Evolutionary conservation across 805 yeast species (phyloP), one percentile per base, ranked within the genome.

Genomic region (Candida ipomoeae): DNA sequence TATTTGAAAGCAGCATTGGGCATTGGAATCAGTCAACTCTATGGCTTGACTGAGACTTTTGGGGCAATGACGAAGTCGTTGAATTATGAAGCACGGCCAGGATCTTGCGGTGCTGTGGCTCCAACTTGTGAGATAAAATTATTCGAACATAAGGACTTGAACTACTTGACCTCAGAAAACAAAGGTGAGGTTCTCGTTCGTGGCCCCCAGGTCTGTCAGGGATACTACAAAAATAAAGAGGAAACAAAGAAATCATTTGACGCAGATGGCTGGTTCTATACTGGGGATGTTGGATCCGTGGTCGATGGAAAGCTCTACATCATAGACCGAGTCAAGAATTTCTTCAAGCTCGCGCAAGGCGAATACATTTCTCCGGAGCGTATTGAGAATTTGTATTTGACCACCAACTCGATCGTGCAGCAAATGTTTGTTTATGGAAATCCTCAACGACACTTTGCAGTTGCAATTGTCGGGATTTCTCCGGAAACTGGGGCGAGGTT

Each of bases 281-380:
- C 85, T 6, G 85, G 85, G 32, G 90, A 84, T 62, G 55, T 51
- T 13, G 57, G 51, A 6, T 44, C 50, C 2, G 46, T 54, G 21
- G 51, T 54, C 1, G 65, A 67, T 14, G 87, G 89, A 13, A 73
- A 83, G 48, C 62, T 86, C 18, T 70, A 65, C 46, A 81, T 85
- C 7, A 40, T 54, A 15, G 92, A 86, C 60, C 74, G 92, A 55
- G 89, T 85, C 32, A 85, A 85, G 70, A 86, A 85, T 67, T 85
- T 85, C 68, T 85, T 85, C 73, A 85, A 85, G 55, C 67, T 71
- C 51, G 64, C 75, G 3, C 75, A 71, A 56, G 77, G 77, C 46
- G 77, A 71, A 65, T 85, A 84, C 64, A 78, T 85, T 48, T 85
- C 89, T 1, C 87, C 89, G 18, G 92, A 85, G 60, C 83, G 79